Evolutionary conservation across 1,284 basidiomycete species (phyloP).

Genomic region (Irpex sp.): DNA sequence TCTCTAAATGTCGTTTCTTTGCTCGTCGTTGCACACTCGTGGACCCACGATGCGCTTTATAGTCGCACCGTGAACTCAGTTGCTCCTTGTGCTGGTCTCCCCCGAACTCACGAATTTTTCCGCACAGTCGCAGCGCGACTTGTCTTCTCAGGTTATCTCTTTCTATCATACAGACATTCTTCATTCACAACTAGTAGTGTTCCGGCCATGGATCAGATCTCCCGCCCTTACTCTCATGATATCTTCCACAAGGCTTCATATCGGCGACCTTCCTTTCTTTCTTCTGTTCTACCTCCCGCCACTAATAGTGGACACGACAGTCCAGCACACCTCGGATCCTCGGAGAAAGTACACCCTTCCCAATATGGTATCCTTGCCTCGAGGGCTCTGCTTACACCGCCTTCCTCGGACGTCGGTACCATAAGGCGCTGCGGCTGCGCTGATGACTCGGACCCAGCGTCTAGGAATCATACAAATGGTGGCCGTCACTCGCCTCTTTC

Average conservation of each 20-base stretch:
- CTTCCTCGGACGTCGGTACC: not conserved
- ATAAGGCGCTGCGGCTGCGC: not conserved
- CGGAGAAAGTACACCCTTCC: not conserved
- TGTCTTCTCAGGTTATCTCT: not conserved
- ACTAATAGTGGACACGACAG: not conserved
- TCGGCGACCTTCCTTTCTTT: not conserved
- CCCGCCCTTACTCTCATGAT: not conserved
- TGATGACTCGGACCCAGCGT: not conserved
- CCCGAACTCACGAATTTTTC: not conserved
- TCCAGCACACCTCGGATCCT: not conserved
- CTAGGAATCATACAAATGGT: not conserved
- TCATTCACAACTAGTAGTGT: not conserved
- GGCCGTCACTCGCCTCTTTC: not conserved
- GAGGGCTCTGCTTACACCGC: not conserved
- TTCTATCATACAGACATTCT: not conserved
- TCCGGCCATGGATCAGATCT: not conserved
- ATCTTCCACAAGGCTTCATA: not conserved
- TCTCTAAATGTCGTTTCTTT: not conserved
- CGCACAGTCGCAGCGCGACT: not conserved
- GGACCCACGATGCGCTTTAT: not conserved
- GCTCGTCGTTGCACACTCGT: not conserved
- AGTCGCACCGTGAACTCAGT: not conserved
- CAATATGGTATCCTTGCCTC: not conserved
- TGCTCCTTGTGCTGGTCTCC: not conserved
- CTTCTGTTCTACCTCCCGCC: not conserved